Evolutionary conservation across 768 basidiomycete species (phyloP).

Genomic region (Boletus bicolor): DNA sequence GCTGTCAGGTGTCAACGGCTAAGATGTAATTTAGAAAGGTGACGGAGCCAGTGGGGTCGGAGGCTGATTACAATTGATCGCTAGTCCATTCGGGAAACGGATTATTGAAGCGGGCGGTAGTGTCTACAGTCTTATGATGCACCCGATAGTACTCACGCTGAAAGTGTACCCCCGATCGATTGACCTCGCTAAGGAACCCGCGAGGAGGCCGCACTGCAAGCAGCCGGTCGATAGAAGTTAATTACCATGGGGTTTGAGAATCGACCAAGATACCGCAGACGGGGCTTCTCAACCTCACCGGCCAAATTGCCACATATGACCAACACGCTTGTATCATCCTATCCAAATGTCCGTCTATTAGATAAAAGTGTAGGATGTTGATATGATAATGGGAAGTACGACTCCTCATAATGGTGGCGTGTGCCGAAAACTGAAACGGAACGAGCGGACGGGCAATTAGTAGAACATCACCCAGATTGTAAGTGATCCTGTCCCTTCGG

Average conservation of each 20-base stretch:
- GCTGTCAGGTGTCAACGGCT: constrained; percentile 27
- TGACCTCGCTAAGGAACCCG: constrained; percentile 13
- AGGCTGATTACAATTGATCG: constrained; percentile 19
- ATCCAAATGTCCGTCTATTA: constrained; percentile 38
- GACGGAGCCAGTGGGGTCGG: constrained; percentile 7
- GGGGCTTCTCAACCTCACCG: constrained; percentile 16
- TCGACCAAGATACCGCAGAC: constrained; percentile 8
- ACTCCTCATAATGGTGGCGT: constrained; percentile 22
- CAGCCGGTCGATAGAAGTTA: constrained; percentile 26
- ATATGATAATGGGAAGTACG: constrained; percentile 22
- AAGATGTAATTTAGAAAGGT: constrained; percentile 2
- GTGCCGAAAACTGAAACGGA: constrained; percentile 9
- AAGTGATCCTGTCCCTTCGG: constrained; percentile 17
- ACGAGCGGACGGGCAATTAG: constrained; percentile 8
- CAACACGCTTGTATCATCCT: constrained; percentile 21
- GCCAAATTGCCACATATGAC: constrained; percentile 25
- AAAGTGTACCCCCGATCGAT: constrained; percentile 12
- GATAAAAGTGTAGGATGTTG: constrained; percentile 30
- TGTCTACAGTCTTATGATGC: background rate
- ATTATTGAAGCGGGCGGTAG: background rate
- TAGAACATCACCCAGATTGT: constrained; percentile 22
- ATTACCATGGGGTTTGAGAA: constrained; percentile 17
- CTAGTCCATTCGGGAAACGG: constrained; percentile 2
- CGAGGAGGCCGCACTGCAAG: constrained; percentile 32
- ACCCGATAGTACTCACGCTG: background rate